Base-by-base conservation (phyloP, 1,284 basidiomycete genomes). In the Pseudozyma pruni region DNA sequence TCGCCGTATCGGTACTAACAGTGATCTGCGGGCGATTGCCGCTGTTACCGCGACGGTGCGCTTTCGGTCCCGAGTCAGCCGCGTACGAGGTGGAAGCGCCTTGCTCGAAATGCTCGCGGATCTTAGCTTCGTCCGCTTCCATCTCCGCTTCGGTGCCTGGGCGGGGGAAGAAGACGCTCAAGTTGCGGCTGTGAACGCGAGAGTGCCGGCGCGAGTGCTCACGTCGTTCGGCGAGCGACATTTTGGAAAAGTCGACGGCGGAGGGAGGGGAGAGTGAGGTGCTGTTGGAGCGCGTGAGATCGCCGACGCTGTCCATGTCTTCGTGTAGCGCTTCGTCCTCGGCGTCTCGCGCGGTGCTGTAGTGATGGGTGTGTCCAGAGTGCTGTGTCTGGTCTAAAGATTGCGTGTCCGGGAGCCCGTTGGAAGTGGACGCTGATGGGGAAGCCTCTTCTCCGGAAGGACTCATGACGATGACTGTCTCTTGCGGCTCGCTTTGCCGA, bases 121-220 rank as follows among this genome's bases (percentile, higher is more conserved):
- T 58, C 16, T 56, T 63, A 11, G 31, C 51, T 11, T 40, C 31
- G 39, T 79, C 70, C 1, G 74, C 64, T 50, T 80, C 79, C 4
- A 34, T 45, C 48, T 78, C 79, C 0, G 78, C 78, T 13, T 75
- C 79, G 32, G 78, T 78, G 25, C 77, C 79, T 14, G 79, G 79
- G 4, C 62, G 66, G 14, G 79, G 79, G 57, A 81, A 81, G 61
- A 81, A 81, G 44, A 78, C 79, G 44, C 72, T 75, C 9, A 81
- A 60, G 42, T 81, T 81, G 44, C 79, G 72, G 19, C 63, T 49
- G 54, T 81, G 79, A 2, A 79, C 62, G 10, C 56, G 38, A n/a
- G 77, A 79, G 43, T 78, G 74, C 20, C 52, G 42, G 35, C 79
- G 71, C 22, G 78, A 80, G 39, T 81, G 79, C 41, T 80, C 79